Evolutionary conservation across 805 yeast species (phyloP).

Genomic region (Barnettozyma botsteinii): DNA sequence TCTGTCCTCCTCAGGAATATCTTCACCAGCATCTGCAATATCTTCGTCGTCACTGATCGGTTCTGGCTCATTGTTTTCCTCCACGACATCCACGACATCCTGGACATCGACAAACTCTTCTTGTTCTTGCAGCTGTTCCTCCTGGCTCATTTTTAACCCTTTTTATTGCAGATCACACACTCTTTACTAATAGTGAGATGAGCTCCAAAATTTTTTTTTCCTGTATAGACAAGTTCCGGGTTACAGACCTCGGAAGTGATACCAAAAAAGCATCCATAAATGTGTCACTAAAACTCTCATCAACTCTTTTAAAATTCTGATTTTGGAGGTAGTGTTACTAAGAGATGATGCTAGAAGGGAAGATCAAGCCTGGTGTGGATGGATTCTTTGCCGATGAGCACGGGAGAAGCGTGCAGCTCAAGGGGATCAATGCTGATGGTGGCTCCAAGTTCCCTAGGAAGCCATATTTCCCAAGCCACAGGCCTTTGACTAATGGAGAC

Average conservation of each 20-base stretch:
- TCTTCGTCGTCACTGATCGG: slow-evolving; percentile 28
- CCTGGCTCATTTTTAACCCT: not conserved
- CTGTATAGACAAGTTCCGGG: too few relatives aligned
- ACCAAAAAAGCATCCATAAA: too few relatives aligned
- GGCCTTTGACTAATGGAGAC: slow-evolving; percentile 22
- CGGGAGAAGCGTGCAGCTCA: slow-evolving; percentile 57
- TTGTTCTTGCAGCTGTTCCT: slow-evolving; percentile 17
- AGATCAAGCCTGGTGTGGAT: slow-evolving; percentile 31
- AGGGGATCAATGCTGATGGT: slow-evolving; percentile 81
- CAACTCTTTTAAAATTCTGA: too few relatives aligned
- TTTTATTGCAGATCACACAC: not conserved
- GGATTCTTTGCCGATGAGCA: slow-evolving; percentile 55
- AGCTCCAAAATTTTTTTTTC: slow-evolving; percentile 3
- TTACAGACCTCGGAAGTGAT: too few relatives aligned
- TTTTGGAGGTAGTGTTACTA: not conserved
- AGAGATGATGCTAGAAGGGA: slow-evolving; percentile 13
- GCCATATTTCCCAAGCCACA: slow-evolving; percentile 43
- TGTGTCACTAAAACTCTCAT: too few relatives aligned
- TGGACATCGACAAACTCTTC: slow-evolving; percentile 34
- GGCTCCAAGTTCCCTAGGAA: slow-evolving; percentile 61
- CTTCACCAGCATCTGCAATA: slow-evolving; percentile 29
- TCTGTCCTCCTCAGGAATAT: slow-evolving; percentile 35
- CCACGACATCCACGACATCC: slow-evolving; percentile 40
- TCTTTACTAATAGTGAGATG: not conserved
- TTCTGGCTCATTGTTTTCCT: slow-evolving; percentile 24